Conservation (phyloP, 2,329 filamentous ascomycete genomes). For the Fonsecaea multimorphosa region DNA sequence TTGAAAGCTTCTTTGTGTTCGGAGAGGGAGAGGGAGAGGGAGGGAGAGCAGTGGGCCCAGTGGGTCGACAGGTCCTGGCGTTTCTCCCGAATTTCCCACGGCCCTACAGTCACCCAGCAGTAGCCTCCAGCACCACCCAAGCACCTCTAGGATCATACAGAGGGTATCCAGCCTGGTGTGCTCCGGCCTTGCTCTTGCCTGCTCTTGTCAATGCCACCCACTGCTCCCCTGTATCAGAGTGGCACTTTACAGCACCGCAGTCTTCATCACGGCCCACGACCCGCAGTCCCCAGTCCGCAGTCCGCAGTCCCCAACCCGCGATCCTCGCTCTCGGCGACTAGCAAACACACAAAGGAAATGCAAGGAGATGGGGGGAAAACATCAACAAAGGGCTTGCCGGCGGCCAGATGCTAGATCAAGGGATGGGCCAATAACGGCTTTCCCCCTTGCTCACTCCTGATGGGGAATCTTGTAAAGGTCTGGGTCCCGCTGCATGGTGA, state of each 20-base stretch:
- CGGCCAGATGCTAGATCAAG: slow-evolving; percentile 9
- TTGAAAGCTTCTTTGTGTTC: slow-evolving; percentile 2
- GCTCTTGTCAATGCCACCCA: background rate
- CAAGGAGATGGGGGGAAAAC: slow-evolving; percentile 24
- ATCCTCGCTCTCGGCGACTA: background rate
- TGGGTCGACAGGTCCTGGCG: slow-evolving; percentile 20
- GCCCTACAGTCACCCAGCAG: slow-evolving; percentile 17
- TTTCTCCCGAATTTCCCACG: slow-evolving; percentile 33
- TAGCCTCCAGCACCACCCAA: too few species aligned
- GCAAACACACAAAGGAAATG: slow-evolving; percentile 10
- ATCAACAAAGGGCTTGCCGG: background rate
- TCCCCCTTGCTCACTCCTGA: background rate
- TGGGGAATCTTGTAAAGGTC: background rate
- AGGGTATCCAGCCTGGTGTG: background rate
- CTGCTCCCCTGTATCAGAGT: slow-evolving; percentile 4
- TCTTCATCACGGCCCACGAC: slow-evolving; percentile 6
- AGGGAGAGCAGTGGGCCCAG: background rate
- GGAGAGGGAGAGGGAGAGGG: background rate
- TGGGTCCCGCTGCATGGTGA: slow-evolving; percentile 5
- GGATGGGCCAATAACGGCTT: slow-evolving; percentile 17
- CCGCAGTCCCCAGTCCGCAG: background rate
- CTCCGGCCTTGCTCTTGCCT: background rate
- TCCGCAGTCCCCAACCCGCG: background rate
- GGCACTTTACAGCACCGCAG: slow-evolving; percentile 17
- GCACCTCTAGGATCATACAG: too few species aligned